Base-by-base conservation (phyloP, 2,329 filamentous ascomycete species). In the Fusarium sp. region DNA sequence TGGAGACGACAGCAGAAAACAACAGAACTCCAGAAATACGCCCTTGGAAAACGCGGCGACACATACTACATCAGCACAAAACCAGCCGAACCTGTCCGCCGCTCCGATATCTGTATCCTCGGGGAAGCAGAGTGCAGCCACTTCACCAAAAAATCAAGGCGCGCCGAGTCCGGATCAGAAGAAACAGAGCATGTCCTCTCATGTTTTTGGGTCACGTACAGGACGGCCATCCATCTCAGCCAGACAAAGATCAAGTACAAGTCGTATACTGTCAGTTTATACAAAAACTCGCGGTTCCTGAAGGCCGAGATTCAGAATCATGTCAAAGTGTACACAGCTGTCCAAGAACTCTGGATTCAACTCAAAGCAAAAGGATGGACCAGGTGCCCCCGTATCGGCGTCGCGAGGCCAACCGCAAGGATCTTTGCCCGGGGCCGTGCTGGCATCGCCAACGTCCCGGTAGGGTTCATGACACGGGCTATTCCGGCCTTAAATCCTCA, bases 401-500 rank as follows among this genome's bases (percentile, higher is more conserved):
- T 75, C 22, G 59, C 73, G 4, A 45, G 35, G 15, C 61, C 66
- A 6, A 35, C 6, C 8, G 37, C 43, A 6, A 35, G 37, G 14
- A 63, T 75, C 25, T 22, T 66, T 15, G 22, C 54, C 4, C 38
- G 58, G 10, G 40, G 38, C 17, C 52, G 27, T 10, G 35, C 32
- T 9, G 57, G 57, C 14, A 8, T 35, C 10, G 45, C 35, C 4
- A 27, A 27, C 9, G 15, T 38, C n/a, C 25, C 33, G 0, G 25
- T 58, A 6, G 73, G 75, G 9, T 68, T 65, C 35, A 33, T 65
- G 4, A 66, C 63, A 30, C 27, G 32, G 11, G 56, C 25, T 12
- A 73, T 76, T 5, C 43, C 27, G 4, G 47, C 71, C 5, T 14
- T 77, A 1, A 22, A 63, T 4, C 17, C 15, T 4, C 20, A 57